Evolutionary conservation across 129 eudicot species (phyloP).

Genomic region (Pseudognaphalium luteoalbum): DNA sequence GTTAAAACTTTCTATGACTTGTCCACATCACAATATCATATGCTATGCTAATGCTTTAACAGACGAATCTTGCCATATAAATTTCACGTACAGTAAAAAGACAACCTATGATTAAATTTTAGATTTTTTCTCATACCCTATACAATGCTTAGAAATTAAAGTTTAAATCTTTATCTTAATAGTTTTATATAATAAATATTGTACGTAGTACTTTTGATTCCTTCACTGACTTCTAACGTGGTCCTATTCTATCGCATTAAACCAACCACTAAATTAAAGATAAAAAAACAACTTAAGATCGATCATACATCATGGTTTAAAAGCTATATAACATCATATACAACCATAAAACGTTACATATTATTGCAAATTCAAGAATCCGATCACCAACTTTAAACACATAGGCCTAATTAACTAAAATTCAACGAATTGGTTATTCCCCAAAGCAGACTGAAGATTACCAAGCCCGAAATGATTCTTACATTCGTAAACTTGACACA

Average conservation of each 20-base stretch:
- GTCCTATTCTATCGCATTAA: too few species aligned
- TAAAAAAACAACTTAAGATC: too few species aligned
- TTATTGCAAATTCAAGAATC: background rate
- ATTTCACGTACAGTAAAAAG: background rate
- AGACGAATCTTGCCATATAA: background rate
- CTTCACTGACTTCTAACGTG: too few species aligned
- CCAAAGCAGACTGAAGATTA: background rate
- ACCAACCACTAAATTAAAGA: too few species aligned
- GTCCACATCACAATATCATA: background rate
- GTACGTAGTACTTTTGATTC: background rate
- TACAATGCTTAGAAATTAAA: too few species aligned
- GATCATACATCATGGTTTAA: too few species aligned
- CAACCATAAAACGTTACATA: background rate
- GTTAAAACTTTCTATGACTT: background rate
- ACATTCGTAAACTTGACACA: conserved; percentile 29
- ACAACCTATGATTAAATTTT: background rate
- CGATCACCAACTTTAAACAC: too few species aligned
- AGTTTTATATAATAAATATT: too few species aligned
- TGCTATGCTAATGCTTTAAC: background rate
- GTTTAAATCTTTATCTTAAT: background rate
- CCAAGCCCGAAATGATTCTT: conserved; percentile 5
- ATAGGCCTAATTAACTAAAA: conserved; percentile 13
- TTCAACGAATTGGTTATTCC: background rate
- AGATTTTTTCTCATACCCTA: background rate
- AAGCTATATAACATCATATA: too few species aligned